Conservation (phyloP, 768 basidiomycete genomes). For the Pholiota conissans region DNA sequence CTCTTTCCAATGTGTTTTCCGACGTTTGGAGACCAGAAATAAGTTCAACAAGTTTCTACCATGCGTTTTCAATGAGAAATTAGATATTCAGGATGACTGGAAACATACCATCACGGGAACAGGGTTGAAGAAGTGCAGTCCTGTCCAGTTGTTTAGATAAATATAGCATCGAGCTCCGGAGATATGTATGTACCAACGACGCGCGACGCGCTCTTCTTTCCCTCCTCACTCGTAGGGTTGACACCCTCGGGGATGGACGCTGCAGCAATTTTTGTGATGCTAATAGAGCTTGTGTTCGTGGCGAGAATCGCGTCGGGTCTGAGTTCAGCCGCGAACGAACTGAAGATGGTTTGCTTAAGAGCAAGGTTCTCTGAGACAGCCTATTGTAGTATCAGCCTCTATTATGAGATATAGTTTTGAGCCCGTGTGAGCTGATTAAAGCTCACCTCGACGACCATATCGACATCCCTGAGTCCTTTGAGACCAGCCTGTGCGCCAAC, state of each 20-base stretch:
- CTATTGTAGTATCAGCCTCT: slow-evolving; percentile 40
- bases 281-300: slow-evolving; percentile 92
- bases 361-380: slow-evolving; percentile 85
- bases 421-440: not conserved
- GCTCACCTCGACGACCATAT: slow-evolving; percentile 86
- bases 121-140: slow-evolving; percentile 94
- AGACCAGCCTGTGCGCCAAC: slow-evolving; percentile 52
- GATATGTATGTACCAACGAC: slow-evolving; percentile 63
- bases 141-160: slow-evolving; percentile 32
- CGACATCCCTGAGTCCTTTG: slow-evolving; percentile 70
- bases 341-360: slow-evolving; percentile 80
- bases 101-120: slow-evolving; percentile 88
- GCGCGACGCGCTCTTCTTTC: slow-evolving; percentile 62
- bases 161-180: not conserved
- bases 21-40: slow-evolving; percentile 94
- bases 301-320: slow-evolving; percentile 80
- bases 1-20: slow-evolving; percentile 67
- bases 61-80: no score
- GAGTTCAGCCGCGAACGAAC: slow-evolving; percentile 63
- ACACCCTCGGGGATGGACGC: slow-evolving; percentile 63
- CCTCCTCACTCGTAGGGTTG: slow-evolving; percentile 60
- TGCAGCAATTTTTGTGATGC: slow-evolving; percentile 91
- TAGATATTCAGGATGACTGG: no score
- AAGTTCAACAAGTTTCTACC: slow-evolving; percentile 89
- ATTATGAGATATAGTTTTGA: not conserved